phyloP scores from a whole-genome alignment of 2,329 filamentous ascomycete genomes.

The Fusarium subglutinans region DNA sequence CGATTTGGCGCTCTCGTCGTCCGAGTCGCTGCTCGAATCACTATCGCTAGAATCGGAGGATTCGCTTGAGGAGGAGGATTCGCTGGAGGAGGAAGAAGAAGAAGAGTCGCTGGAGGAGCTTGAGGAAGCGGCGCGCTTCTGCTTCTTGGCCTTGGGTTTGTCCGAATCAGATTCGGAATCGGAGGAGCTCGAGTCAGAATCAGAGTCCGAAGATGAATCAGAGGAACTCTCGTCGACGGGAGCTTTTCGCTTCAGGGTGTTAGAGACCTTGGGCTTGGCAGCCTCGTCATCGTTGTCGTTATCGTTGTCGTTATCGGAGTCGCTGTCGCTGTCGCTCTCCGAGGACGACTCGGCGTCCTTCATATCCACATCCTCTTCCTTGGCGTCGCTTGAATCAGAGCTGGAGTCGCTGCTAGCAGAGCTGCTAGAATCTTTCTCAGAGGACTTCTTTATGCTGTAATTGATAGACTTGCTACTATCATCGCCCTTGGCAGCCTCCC shows the following conservation, averaged over 20 bases:
- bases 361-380: conserved; percentile 58
- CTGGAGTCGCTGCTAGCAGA: conserved; percentile 43
- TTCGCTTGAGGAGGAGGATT: conserved; percentile 37
- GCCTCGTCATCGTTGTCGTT: conserved; percentile 37
- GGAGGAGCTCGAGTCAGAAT: conserved; percentile 32
- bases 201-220: conserved; percentile 51
- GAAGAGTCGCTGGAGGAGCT: conserved; percentile 20
- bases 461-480: conserved; percentile 33
- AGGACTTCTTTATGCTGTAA: conserved; percentile 33
- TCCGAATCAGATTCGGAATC: conserved; percentile 46
- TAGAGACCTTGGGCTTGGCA: conserved; percentile 35
- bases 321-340: conserved; percentile 47
- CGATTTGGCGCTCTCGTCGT: conserved; percentile 49
- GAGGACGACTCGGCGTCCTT: conserved; percentile 53
- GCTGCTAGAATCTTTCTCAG: conserved; percentile 25
- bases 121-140: conserved; percentile 47
- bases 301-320: conserved; percentile 34
- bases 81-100: conserved; percentile 30
- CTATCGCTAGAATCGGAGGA: conserved; percentile 42
- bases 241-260: conserved; percentile 54
- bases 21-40: conserved; percentile 44
- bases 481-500: conserved; percentile 51
- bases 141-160: conserved; percentile 63
- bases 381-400: conserved; percentile 39
- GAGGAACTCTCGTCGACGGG: conserved; percentile 46